Base-by-base conservation (phyloP, 352 stramenopile species). In the Phytophthora constricta region DNA sequence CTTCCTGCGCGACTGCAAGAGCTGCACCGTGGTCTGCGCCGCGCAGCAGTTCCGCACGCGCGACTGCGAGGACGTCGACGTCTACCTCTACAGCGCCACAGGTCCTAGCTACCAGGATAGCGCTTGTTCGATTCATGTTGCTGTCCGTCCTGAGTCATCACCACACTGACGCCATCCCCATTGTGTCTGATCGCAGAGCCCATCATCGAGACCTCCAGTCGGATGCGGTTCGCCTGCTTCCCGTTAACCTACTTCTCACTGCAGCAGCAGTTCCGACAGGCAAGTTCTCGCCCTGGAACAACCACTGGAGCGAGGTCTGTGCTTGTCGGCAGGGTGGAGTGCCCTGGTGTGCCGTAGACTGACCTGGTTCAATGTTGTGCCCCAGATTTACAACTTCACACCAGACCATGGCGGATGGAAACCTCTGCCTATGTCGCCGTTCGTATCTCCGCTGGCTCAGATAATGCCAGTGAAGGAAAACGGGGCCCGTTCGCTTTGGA, bases 251-350 rank as follows among this genome's bases (percentile, higher is more conserved):
- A 92, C 66, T 90, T 92, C 58, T 89, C 77, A 2, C 56, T 94
- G 51, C 77, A 89, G 57, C 79, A 91, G 43, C 82, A 94, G 27
- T 76, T 92, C 46, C 78, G 82, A 16, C 65, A 72, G 37, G 74
- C 68, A 87, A 87, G 22, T 89, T 94, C 65, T 90, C 81, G 0
- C 71, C 88, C 25, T 94, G 86, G 82, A 89, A 91, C 74, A 94
- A 92, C 74, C 81, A 84, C 25, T 94, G 86, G 84, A 92, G 84
- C 53, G 86, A 94, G 80, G 86, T 92, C 25, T 7, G 51, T 28
- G 11, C 4, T 17, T 26, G 9, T 17, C 11, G 9, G n/a, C 10
- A 7, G 2, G 17, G 7, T 13, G 7, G 7, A 37, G 7, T 37
- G 13, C 7, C 7, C 7, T 37, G 7, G 31, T 11, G 13, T 57